Evolutionary conservation across 73 alveolate species (phyloP).

Genomic region (Paramecium octaurelia): DNA sequence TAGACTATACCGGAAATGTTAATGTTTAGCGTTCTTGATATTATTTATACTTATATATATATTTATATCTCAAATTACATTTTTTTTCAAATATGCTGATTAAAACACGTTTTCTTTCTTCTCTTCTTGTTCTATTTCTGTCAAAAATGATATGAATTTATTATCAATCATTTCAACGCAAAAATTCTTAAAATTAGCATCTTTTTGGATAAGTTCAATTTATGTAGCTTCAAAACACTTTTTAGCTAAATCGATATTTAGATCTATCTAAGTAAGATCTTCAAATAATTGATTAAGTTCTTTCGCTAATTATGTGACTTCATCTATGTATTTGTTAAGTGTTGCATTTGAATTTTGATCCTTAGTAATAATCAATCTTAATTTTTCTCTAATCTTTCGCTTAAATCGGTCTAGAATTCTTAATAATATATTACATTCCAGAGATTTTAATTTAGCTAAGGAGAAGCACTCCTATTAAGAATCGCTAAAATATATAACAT

Average conservation of each 20-base stretch:
- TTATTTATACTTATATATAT: neutral
- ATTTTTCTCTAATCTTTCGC: slow-evolving; percentile 24
- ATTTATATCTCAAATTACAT: neutral
- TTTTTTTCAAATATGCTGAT: neutral
- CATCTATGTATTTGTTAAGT: neutral
- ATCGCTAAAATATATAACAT: neutral
- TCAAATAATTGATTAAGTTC: neutral
- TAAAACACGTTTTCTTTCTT: neutral
- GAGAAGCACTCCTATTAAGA: neutral
- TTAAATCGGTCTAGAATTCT: neutral
- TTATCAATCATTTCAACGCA: neutral
- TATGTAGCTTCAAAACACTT: neutral
- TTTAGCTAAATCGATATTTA: neutral
- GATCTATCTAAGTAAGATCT: neutral
- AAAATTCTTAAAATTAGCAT: neutral
- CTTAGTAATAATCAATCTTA: neutral
- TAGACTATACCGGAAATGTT: slow-evolving; percentile 58
- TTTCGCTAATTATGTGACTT: neutral
- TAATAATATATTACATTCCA: neutral
- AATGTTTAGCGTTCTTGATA: neutral
- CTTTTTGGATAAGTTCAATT: neutral
- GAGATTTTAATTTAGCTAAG: neutral
- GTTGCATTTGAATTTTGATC: neutral
- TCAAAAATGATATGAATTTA: neutral
- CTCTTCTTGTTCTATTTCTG: neutral